Evolutionary conservation across 2,329 filamentous ascomycete genomes (phyloP), one percentile per base, ranked within the genome.

Genomic region (Colletotrichum acutatum): DNA sequence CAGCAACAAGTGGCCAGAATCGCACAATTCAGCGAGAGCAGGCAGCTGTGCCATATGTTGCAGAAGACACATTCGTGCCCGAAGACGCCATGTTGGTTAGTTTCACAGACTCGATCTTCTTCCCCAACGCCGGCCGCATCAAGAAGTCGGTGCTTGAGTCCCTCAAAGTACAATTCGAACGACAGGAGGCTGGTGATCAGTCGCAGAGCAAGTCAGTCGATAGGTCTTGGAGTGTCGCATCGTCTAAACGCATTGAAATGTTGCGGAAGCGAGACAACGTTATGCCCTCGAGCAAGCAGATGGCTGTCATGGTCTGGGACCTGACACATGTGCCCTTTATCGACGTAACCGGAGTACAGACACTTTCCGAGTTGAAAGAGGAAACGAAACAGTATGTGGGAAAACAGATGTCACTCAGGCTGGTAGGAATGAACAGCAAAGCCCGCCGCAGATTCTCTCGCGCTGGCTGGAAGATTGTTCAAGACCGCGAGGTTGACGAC

Each of bases 101-200:
- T 4, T 90, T 91, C 79, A 86, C 84, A 46, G 87, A 90, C 69
- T 86, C 87, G 1, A 81, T 92, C 46, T 88, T 91, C 79, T 92
- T 91, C 82, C 87, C 86, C 74, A 92, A 92, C 76, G 89, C 90
- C 2, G 88, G 89, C 68, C 82, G 85, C 53, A 80, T 86, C 72
- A 89, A 88, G 60, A 83, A 79, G 2, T 79, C 82, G 8, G 84
- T 88, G 22, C 79, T 90, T 19, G 87, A 90, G 74, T 80, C 82
- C 1, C 78, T 90, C 49, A 85, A 88, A 74, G 75, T 81, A 1
- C 77, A 77, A 28, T 81, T 78, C 24, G 76, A 80, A n/a, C 79
- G 80, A 16, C n/a, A 87, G 84, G 0, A 82, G 83, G 72, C 84
- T 86, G 73, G 80, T 84, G 0, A 81, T 83, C 0, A 77, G 81